phyloP scores from a whole-genome alignment of 1,139 yeast species.

The Wickerhamiella pararugosa region DNA sequence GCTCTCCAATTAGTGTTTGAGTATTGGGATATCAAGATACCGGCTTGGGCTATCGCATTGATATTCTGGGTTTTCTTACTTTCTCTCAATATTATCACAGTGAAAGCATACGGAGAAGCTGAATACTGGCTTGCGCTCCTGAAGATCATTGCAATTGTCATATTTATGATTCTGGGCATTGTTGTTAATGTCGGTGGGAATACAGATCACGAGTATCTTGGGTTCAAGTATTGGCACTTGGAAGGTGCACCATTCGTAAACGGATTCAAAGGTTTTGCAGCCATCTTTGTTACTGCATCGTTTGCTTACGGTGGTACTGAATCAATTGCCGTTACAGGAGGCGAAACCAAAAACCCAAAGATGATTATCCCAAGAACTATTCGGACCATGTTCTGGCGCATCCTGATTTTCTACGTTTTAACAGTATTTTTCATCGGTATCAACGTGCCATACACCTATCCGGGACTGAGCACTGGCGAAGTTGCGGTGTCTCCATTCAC shows the following conservation, averaged over 20 bases:
- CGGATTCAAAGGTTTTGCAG: constrained; percentile 38
- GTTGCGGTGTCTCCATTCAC: constrained; percentile 51
- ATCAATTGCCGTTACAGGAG: constrained; percentile 49
- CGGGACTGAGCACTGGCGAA: constrained; percentile 28
- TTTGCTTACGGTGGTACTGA: constrained; percentile 61
- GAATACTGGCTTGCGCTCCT: constrained; percentile 54
- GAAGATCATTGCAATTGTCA: constrained; percentile 40
- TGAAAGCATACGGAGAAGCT: constrained; percentile 45
- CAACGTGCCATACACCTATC: constrained; percentile 33
- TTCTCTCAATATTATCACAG: constrained; percentile 39
- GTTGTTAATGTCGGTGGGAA: constrained; percentile 49
- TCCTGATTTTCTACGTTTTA: constrained; percentile 32
- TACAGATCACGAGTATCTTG: constrained; percentile 30
- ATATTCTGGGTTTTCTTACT: constrained; percentile 45
- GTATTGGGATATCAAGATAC: constrained; percentile 45
- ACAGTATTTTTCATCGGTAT: constrained; percentile 34
- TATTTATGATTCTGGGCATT: constrained; percentile 49
- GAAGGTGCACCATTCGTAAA: constrained; percentile 42
- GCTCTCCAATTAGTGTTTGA: constrained; percentile 43
- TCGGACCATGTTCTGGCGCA: constrained; percentile 42
- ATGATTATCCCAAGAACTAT: constrained; percentile 44
- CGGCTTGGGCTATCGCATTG: constrained; percentile 41
- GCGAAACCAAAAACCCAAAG: constrained; percentile 46
- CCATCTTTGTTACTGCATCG: constrained; percentile 43
- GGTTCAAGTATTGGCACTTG: constrained; percentile 36